A percentile compares a stretch with the other conserved stretches of the same genome.
phyloP scores from a whole-genome alignment of 768 basidiomycete species.

The Boletellus emodensis region DNA sequence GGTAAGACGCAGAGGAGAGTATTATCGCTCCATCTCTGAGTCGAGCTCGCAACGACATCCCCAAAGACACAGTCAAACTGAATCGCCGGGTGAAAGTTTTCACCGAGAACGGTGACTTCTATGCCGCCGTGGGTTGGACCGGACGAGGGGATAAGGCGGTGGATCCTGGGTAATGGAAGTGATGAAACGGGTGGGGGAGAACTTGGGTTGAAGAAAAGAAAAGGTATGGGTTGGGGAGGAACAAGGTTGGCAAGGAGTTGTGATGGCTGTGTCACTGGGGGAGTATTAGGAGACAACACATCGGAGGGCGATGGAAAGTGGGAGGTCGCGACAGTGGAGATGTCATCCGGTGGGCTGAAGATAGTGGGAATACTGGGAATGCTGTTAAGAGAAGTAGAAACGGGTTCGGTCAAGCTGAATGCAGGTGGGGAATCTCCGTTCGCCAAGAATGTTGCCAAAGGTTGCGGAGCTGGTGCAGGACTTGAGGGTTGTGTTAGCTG shows the following conservation, averaged over 20 bases:
- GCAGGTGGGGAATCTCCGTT: slow-evolving; percentile 4
- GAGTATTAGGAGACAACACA: slow-evolving; percentile 16
- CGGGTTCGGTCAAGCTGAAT: slow-evolving; percentile 9
- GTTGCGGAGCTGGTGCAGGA: slow-evolving; percentile 10
- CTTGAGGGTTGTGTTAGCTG: slow-evolving; percentile 16
- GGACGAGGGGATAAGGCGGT: slow-evolving; percentile 76
- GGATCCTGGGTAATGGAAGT: slow-evolving; percentile 67
- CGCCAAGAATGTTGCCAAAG: neutral
- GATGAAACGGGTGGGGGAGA: slow-evolving; percentile 45
- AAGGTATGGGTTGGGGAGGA: slow-evolving; percentile 46
- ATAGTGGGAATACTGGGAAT: slow-evolving; percentile 2
- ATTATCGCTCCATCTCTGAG: slow-evolving; percentile 89
- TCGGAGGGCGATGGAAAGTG: slow-evolving; percentile 19
- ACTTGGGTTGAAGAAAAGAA: slow-evolving; percentile 57
- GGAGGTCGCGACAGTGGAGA: slow-evolving; percentile 12
- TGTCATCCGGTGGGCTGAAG: slow-evolving; percentile 16
- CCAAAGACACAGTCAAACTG: slow-evolving; percentile 84
- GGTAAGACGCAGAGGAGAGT: slow-evolving; percentile 90
- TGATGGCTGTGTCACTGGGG: slow-evolving; percentile 15
- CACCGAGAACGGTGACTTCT: slow-evolving; percentile 90
- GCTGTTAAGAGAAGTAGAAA: slow-evolving; percentile 6
- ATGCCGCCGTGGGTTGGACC: slow-evolving; percentile 92
- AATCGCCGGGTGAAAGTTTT: slow-evolving; percentile 77
- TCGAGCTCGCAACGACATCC: slow-evolving; percentile 73
- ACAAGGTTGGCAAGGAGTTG: slow-evolving; percentile 19